Evolutionary conservation across 805 yeast genomes (phyloP), one percentile per base, ranked within the genome.

Genomic region (Candida odintsovae): DNA sequence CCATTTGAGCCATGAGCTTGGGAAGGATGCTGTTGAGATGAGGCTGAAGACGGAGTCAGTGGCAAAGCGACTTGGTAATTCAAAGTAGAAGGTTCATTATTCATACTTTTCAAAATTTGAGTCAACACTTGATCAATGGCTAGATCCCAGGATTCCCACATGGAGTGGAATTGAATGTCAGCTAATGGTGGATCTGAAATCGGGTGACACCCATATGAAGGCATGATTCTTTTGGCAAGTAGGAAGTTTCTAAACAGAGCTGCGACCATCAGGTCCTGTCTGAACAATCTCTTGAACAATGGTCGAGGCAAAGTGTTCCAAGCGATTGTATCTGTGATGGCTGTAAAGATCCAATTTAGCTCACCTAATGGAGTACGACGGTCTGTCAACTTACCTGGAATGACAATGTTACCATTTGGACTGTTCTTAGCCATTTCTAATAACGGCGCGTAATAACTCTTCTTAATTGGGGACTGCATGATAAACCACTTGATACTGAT

Each of bases 121-220:
- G 87, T 79, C 40, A 94, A 69, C 4, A 95, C 95, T 61, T 94
- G 97, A 62, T 94, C 98, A 37, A 94, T 83, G 0, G 99, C 97
- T 51, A 94, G 71, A 61, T 94, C 98, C 98, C 99, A 94, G 0
- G 97, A 83, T 49, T 89, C 94, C 99, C 99, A 94, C 87, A 94
- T 83, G 6, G 95, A 81, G 61, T 94, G 97, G 50, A 78, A 77
- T 41, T 86, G 80, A 6, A 83, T 78, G 45, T 89, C 94, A 0
- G 99, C 98, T 35, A 94, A 69, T 10, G 86, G 89, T 1, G 99
- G 99, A 52, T 89, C 95, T 16, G 96, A 88, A 3, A 90, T 81
- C 1, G 99, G 98, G 60, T 90, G 95, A 62, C 97, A 90, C 49
- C 90, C 90, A 54, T 86, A 82, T 56, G 85, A 82, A 3, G 96